Evolutionary conservation across 1,139 yeast genomes (phyloP).

Genomic region (Kodamaea fungicola): DNA sequence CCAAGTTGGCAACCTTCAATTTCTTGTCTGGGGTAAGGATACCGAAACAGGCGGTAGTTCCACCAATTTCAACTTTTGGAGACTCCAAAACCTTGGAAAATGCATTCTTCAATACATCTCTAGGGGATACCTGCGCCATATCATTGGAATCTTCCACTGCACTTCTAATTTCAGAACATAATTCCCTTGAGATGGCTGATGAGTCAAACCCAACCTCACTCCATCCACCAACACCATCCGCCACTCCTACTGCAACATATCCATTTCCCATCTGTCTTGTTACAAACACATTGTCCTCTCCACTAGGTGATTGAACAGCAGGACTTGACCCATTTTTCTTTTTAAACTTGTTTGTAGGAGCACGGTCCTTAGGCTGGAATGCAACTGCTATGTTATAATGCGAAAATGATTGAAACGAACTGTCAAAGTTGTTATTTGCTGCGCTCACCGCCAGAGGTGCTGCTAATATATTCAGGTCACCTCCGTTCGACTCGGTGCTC

Average conservation of each 20-base stretch:
- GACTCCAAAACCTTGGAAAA: conserved; percentile 51
- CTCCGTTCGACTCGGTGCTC: too few species aligned
- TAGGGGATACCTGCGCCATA: conserved; percentile 31
- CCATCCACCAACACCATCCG: conserved; percentile 99
- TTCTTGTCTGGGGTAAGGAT: conserved; percentile 51
- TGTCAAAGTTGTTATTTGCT: conserved; percentile 20
- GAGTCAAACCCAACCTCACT: conserved; percentile 89
- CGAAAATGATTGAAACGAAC: conserved; percentile 22
- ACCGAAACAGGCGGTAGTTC: conserved; percentile 93
- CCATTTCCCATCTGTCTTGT: conserved; percentile 41
- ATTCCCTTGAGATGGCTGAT: conserved; percentile 70
- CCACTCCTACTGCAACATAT: conserved; percentile 74
- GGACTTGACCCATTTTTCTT: conserved; percentile 30
- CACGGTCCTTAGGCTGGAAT: conserved; percentile 68
- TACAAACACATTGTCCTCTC: conserved; percentile 83
- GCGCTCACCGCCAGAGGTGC: conserved; percentile 10
- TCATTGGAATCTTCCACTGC: conserved; percentile 21
- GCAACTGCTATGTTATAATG: conserved; percentile 63
- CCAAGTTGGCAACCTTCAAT: conserved; percentile 73
- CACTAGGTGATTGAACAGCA: conserved; percentile 58
- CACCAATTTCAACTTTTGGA: conserved; percentile 78
- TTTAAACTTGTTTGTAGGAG: conserved; percentile 29
- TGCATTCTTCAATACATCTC: conserved; percentile 50
- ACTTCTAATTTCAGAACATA: conserved; percentile 43
- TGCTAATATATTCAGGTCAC: background rate